Evolutionary conservation across 1,284 basidiomycete species (phyloP), one percentile per base, ranked within the genome.

Genomic region (Anthracocystis panici-leucophaei): DNA sequence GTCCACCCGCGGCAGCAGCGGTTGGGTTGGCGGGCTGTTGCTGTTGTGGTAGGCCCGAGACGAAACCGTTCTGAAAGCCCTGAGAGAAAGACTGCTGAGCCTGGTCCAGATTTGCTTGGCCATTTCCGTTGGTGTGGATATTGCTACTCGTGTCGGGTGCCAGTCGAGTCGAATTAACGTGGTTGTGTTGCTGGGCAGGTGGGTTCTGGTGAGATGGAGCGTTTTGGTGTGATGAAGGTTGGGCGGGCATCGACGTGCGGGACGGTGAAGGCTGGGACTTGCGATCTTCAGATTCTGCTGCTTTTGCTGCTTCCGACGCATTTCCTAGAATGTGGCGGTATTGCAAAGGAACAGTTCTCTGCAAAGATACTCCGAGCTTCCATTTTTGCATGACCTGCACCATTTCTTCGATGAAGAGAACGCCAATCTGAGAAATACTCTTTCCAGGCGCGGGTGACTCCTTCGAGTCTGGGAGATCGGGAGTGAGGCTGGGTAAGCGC

Each of bases 351-450:
- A 72, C 44, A 3, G 35, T 41, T 9, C 72, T 42, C 20, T 69
- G 72, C 21, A 75, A 29, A n/a, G 72, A 75, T 0, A 44, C 55
- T 4, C 62, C 72, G 18, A 75, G 55, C 63, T 75, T 75, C 72
- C 72, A 75, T 45, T 75, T 69, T 20, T 69, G 63, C 72, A 75
- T 75, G 35, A 65, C 72, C 38, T 69, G 72, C 11, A 62, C 49
- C 72, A 75, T 75, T 31, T 75, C 72, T 44, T 65, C 66, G 42
- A 75, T 66, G 23, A 75, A 75, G 21, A 75, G 33, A 29, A 69
- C 53, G n/a, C 72, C 72, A 35, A 75, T 69, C 46, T 75, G 72
- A 7, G 66, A 75, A 21, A 75, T 75, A 45, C 72, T 75, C 35
- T 45, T 62, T 11, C 72, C 72, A 1, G 38, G 27, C 18, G 54